A percentile compares a stretch with the other conserved stretches of the same genome.
These are phyloP conservation scores for Hymenoscyphus linearis DNA, from an alignment of 2,329 filamentous ascomycete genomes.

Conservation along the genomic window DNA sequence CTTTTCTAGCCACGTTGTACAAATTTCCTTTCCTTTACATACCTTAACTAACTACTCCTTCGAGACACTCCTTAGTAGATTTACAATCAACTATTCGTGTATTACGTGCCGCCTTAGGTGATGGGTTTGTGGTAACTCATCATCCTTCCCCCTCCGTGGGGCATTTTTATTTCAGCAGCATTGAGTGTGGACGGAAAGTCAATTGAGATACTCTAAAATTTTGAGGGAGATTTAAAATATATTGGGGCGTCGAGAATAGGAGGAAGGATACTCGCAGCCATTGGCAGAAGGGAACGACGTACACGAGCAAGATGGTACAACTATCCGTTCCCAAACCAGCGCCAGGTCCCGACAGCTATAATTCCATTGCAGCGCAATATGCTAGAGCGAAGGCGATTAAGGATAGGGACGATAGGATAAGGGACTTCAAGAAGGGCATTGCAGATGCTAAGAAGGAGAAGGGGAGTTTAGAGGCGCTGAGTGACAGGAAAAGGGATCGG, in stretches of 20 bases:
- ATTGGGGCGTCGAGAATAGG: neutral
- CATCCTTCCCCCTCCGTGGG: neutral
- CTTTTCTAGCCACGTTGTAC: neutral
- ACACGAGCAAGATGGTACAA: slow-evolving; percentile 15
- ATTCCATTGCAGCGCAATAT: slow-evolving; percentile 30
- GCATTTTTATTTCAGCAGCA: neutral
- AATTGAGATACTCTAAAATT: neutral
- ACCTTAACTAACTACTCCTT: neutral
- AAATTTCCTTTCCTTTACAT: neutral
- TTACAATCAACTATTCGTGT: neutral
- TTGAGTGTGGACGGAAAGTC: neutral
- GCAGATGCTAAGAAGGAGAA: slow-evolving; percentile 16
- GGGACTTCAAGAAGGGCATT: neutral
- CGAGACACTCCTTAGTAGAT: neutral
- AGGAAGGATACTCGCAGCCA: neutral
- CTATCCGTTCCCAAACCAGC: slow-evolving; percentile 24
- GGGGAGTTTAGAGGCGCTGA: slow-evolving; percentile 24
- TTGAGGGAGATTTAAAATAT: neutral
- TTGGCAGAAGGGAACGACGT: neutral
- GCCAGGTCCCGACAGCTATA: slow-evolving; percentile 25
- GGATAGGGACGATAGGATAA: slow-evolving; percentile 23
- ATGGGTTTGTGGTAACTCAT: neutral
- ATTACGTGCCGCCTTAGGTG: neutral
- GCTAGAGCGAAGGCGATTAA: slow-evolving; percentile 29
- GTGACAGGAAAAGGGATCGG: slow-evolving; percentile 25